phyloP scores from a whole-genome alignment of 2,329 filamentous ascomycete species.

The Stagonosporopsis cucurbitacearum region DNA sequence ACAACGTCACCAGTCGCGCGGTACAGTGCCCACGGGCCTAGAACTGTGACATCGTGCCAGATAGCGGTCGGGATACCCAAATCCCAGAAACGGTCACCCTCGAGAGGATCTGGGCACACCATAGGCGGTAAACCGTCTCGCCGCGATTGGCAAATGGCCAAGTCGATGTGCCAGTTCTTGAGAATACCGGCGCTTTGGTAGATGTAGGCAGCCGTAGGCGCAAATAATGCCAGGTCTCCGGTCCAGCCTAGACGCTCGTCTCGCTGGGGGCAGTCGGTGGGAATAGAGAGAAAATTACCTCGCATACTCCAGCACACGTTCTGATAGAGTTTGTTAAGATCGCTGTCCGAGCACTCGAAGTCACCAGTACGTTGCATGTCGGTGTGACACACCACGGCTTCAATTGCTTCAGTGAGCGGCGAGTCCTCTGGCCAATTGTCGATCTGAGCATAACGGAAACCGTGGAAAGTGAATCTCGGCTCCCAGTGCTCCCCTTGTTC shows the following conservation, averaged over 20 bases:
- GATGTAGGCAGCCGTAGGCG: conserved; percentile 52
- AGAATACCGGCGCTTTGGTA: conserved; percentile 1
- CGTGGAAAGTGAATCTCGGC: conserved; percentile 8
- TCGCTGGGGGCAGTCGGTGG: conserved; percentile 58
- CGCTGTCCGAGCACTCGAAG: conserved; percentile 1
- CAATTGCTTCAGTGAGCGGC: neutral
- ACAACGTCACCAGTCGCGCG: neutral
- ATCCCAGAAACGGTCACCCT: neutral
- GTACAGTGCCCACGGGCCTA: conserved; percentile 4
- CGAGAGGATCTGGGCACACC: neutral
- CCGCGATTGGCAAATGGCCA: neutral
- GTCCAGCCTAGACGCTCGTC: conserved; percentile 64
- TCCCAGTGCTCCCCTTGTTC: neutral
- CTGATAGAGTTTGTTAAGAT: conserved; percentile 57
- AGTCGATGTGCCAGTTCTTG: neutral
- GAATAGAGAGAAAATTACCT: conserved; percentile 57
- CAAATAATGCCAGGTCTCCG: conserved; percentile 59
- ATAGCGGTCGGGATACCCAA: neutral
- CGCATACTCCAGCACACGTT: conserved; percentile 64
- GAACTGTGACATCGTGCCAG: conserved; percentile 1
- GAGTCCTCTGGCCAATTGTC: neutral
- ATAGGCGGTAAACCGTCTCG: conserved; percentile 2
- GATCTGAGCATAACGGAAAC: conserved; percentile 4
- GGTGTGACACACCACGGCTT: conserved; percentile 6
- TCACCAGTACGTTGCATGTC: conserved; percentile 1